Evolutionary conservation across 1,284 basidiomycete species (phyloP).

Genomic region (Irpex sp.): DNA sequence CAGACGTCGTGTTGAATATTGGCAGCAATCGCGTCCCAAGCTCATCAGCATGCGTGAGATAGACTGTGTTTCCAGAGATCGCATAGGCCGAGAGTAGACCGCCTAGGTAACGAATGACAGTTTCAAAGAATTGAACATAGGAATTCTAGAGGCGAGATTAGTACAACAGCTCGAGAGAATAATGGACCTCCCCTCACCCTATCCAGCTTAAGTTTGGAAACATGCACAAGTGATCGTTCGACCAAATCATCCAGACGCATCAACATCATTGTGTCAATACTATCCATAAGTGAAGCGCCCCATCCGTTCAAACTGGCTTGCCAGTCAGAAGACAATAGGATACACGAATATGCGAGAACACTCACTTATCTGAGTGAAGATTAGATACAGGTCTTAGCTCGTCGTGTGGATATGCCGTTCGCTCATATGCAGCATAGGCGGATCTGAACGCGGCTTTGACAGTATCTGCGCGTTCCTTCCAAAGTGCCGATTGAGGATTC

Average conservation of each 20-base stretch:
- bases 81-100: constrained; percentile 66
- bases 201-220: constrained; percentile 56
- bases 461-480: constrained; percentile 26
- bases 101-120: constrained; percentile 67
- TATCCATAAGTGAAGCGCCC: constrained; percentile 74
- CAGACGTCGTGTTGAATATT: constrained; percentile 44
- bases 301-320: constrained; percentile 61
- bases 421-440: constrained; percentile 51
- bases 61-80: constrained; percentile 47
- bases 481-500: not conserved
- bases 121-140: constrained; percentile 61
- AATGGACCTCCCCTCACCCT: constrained; percentile 23
- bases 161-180: not conserved
- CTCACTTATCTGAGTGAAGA: constrained; percentile 27
- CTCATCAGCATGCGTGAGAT: constrained; percentile 46
- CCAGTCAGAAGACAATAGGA: not conserved
- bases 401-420: constrained; percentile 52
- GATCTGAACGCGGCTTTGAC: constrained; percentile 57
- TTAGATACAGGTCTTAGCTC: constrained; percentile 49
- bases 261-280: constrained; percentile 74
- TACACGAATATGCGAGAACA: not conserved
- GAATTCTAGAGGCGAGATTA: constrained; percentile 17
- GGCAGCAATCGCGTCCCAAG: constrained; percentile 44
- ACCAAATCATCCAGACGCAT: constrained; percentile 70
- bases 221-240: constrained; percentile 54